Percentiles rank a stretch among this genome's conserved stretches.
Conservation (phyloP, 208 protist species). For the Strigomonas oncopelti region DNA sequence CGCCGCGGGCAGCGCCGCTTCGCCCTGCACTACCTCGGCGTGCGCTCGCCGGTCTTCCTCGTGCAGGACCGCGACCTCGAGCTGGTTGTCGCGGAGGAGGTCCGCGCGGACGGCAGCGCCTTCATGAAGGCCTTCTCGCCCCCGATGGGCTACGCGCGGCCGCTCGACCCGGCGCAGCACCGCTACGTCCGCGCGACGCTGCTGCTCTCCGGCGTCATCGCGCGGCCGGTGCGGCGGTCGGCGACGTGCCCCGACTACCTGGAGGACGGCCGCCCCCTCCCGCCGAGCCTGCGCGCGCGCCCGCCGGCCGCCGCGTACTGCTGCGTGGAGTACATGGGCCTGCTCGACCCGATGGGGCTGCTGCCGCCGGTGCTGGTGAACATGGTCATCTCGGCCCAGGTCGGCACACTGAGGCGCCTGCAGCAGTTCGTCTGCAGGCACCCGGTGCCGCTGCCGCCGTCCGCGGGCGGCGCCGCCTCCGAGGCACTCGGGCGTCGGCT, state of each 20-base stretch:
- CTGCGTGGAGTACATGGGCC: constrained; percentile 59
- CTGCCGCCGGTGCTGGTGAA: constrained; percentile 61
- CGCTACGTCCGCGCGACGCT: constrained; percentile 68
- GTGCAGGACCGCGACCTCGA: constrained; percentile 78
- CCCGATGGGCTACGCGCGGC: constrained; percentile 46
- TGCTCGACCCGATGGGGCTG: constrained; percentile 77
- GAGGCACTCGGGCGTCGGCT: background rate
- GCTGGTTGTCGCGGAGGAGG: constrained; percentile 62
- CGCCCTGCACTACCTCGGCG: constrained; percentile 66
- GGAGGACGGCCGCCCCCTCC: constrained; percentile 4
- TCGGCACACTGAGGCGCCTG: constrained; percentile 39
- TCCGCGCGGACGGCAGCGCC: constrained; percentile 44
- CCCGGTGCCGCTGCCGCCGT: background rate
- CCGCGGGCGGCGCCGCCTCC: too few species aligned
- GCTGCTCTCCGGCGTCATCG: constrained; percentile 61
- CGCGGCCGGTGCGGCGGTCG: constrained; percentile 25
- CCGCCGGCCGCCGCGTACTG: constrained; percentile 26
- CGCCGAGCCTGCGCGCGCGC: background rate
- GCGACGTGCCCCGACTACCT: constrained; percentile 8
- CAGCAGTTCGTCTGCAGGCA: constrained; percentile 32
- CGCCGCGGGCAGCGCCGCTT: constrained; percentile 58
- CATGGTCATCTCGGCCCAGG: constrained; percentile 58
- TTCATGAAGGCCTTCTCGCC: constrained; percentile 73
- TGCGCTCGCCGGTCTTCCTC: constrained; percentile 51
- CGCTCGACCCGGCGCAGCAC: constrained; percentile 48